Evolutionary conservation across 1,284 basidiomycete species (phyloP).

Genomic region (Athelia sp.): DNA sequence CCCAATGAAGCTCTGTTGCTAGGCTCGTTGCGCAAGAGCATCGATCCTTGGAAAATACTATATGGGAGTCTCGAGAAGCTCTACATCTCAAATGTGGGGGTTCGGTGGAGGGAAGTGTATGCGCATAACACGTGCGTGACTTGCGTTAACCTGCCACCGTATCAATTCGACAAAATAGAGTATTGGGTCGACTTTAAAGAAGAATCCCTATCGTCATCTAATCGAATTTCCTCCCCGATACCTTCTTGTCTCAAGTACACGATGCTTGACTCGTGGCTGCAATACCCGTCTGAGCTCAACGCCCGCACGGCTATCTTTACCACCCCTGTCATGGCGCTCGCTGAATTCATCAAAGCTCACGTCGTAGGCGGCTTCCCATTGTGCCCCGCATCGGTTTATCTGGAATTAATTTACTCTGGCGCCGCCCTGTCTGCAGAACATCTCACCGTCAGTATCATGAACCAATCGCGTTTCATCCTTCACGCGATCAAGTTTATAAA

Average conservation of each 20-base stretch:
- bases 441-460: conserved; percentile 20
- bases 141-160: conserved; percentile 50
- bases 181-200: conserved; percentile 56
- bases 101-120: conserved; percentile 56
- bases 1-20: conserved; percentile 30
- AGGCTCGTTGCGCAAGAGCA: conserved; percentile 43
- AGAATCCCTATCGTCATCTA: background rate
- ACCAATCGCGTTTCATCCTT: conserved; percentile 33
- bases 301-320: conserved; percentile 44
- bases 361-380: conserved; percentile 50
- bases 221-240: background rate
- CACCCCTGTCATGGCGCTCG: conserved; percentile 41
- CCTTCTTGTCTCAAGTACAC: conserved; percentile 22
- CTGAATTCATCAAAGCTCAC: conserved; percentile 50
- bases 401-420: conserved; percentile 49
- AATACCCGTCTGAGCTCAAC: conserved; percentile 35
- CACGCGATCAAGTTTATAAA: conserved; percentile 42
- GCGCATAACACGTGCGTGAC: conserved; percentile 33
- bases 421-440: conserved; percentile 31
- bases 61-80: conserved; percentile 40
- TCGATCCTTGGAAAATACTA: conserved; percentile 40
- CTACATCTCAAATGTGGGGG: conserved; percentile 33
- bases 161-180: conserved; percentile 51
- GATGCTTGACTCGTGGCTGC: conserved; percentile 39
- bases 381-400: conserved; percentile 66